Percentiles rank a stretch among this genome's conserved stretches.
These are phyloP conservation scores for Akebia trifoliata DNA, from an alignment of 164 flowering plant species.

Conservation along the genomic window DNA sequence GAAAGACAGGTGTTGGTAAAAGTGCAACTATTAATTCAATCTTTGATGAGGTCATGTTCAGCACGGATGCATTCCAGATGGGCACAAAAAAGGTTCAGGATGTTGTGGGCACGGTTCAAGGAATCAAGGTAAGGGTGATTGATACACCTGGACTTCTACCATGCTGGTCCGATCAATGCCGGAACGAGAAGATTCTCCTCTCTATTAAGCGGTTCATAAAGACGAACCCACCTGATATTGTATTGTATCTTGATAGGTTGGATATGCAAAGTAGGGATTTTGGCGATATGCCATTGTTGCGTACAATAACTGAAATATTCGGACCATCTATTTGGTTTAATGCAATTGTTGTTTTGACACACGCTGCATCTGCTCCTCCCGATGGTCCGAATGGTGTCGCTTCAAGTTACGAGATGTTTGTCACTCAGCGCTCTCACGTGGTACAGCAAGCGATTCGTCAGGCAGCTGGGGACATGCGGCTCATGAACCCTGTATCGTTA, in stretches of 20 bases:
- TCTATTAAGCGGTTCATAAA: constrained; percentile 74
- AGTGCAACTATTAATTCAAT: constrained; percentile 98
- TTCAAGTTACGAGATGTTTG: constrained; percentile 93
- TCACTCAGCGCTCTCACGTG: constrained; percentile 89
- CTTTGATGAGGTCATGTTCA: constrained; percentile 83
- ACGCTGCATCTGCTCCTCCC: constrained; percentile 97
- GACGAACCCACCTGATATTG: constrained; percentile 92
- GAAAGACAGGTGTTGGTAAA: constrained; percentile 95
- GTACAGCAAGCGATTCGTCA: constrained; percentile 96
- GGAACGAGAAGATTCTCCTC: constrained; percentile 76
- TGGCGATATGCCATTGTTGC: constrained; percentile 81
- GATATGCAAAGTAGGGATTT: constrained; percentile 90
- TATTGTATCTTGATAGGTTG: constrained; percentile 88
- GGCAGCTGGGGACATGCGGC: constrained; percentile 97
- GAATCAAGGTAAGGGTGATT: constrained; percentile 84
- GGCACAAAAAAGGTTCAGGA: constrained; percentile 94
- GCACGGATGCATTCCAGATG: constrained; percentile 76
- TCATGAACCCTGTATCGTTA: constrained; percentile 94
- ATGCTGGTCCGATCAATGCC: constrained; percentile 76
- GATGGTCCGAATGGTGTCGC: constrained; percentile 96
- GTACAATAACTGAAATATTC: constrained; percentile 79
- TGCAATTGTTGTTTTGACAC: constrained; percentile 94
- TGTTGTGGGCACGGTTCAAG: constrained; percentile 92
- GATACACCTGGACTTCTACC: constrained; percentile 96
- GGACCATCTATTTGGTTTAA: constrained; percentile 96